These are phyloP conservation scores for Isatis lusitanica DNA, from an alignment of 441 rosid genomes.

Conservation along the genomic window DNA sequence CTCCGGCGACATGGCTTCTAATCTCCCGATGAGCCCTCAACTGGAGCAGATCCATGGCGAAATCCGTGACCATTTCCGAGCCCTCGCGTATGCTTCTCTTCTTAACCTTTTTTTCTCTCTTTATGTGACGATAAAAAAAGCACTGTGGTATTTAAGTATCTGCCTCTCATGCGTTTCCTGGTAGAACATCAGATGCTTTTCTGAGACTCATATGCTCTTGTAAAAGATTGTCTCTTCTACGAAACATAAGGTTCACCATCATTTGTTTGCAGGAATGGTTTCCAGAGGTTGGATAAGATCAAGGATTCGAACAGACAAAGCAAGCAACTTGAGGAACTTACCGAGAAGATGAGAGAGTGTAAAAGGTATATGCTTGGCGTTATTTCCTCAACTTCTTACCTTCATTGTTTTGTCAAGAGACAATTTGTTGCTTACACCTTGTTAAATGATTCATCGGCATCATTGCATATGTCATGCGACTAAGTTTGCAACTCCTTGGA, in stretches of 20 bases:
- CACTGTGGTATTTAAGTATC: not conserved
- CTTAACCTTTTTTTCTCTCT: not conserved
- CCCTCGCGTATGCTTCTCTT: conserved; percentile 64
- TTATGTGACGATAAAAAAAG: not conserved
- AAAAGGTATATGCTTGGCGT: conserved; percentile 54
- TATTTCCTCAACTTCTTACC: not conserved
- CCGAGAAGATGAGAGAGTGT: conserved; percentile 89
- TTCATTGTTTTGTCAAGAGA: no score
- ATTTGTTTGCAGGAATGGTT: conserved; percentile 76
- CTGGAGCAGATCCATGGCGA: conserved; percentile 98
- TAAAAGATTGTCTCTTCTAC: not conserved
- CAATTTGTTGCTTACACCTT: no score
- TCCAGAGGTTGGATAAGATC: conserved; percentile 90
- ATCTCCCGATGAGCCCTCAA: conserved; percentile 75
- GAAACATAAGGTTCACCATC: not conserved
- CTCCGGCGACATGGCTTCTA: conserved; percentile 55
- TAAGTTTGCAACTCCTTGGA: no score
- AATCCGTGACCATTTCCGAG: conserved; percentile 89
- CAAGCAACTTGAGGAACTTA: conserved; percentile 92
- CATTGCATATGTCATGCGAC: no score
- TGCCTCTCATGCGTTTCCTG: not conserved
- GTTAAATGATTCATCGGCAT: no score
- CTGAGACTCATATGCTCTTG: not conserved
- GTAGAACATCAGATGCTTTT: not conserved
- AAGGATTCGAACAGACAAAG: conserved; percentile 90